Percentiles rank a stretch among this genome's conserved stretches.
Evolutionary conservation across 495 filamentous ascomycete species (phyloP).

Genomic region (Neurospora sp.): DNA sequence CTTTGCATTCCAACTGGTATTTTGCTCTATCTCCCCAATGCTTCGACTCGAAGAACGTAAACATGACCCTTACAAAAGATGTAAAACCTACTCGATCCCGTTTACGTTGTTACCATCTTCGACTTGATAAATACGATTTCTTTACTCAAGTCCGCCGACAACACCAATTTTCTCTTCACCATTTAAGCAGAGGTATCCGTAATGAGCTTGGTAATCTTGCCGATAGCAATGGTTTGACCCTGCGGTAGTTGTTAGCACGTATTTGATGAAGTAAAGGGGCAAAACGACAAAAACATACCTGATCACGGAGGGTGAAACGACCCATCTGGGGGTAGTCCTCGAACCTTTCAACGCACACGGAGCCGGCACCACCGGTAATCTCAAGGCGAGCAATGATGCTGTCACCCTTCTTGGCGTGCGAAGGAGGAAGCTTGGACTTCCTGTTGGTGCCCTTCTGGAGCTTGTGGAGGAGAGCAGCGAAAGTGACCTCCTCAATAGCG

Average conservation of each 20-base stretch:
- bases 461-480: slow-evolving; percentile 79
- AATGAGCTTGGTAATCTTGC: slow-evolving; percentile 83
- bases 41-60: background rate
- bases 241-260: slow-evolving; percentile 23
- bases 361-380: slow-evolving; percentile 71
- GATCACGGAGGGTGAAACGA: slow-evolving; percentile 89
- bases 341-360: slow-evolving; percentile 86
- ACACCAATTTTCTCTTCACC: background rate
- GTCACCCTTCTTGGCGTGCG: slow-evolving; percentile 85
- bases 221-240: slow-evolving; percentile 95
- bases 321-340: slow-evolving; percentile 92
- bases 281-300: slow-evolving; percentile 42
- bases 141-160: background rate
- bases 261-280: slow-evolving; percentile 5
- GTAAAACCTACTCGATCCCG: background rate
- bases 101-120: background rate
- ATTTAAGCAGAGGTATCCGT: slow-evolving; percentile 24
- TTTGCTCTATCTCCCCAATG: background rate
- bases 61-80: background rate
- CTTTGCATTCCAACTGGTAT: background rate
- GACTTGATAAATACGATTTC: background rate
- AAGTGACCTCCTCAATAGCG: slow-evolving; percentile 91
- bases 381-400: slow-evolving; percentile 89
- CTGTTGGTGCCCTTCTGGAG: slow-evolving; percentile 92
- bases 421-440: slow-evolving; percentile 84